A percentile compares a stretch with the other conserved stretches of the same genome.
Conservation (phyloP, 306 rosid species). For the Hippophae tibetana region DNA sequence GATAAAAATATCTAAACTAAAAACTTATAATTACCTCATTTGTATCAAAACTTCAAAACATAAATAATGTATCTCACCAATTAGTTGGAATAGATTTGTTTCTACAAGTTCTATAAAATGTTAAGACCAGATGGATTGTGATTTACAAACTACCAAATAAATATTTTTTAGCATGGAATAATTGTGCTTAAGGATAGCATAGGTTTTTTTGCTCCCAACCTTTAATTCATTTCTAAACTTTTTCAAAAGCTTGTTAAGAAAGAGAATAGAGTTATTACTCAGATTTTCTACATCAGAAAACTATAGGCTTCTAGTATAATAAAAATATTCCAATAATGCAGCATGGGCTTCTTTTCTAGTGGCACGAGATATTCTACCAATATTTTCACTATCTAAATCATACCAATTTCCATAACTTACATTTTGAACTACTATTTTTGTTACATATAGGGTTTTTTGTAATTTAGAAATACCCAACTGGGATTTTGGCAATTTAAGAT, state of each 20-base stretch:
- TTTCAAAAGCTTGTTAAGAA: too few relatives aligned
- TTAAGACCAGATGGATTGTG: conserved; percentile 55
- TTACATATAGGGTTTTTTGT: conserved; percentile 33
- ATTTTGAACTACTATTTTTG: conserved; percentile 13
- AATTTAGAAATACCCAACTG: conserved; percentile 12
- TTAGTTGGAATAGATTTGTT: conserved; percentile 21
- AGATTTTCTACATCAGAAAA: too few relatives aligned
- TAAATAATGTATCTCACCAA: neutral
- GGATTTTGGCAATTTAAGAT: conserved; percentile 4
- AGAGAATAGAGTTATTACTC: too few relatives aligned
- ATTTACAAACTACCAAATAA: conserved; percentile 34
- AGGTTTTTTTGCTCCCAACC: too few relatives aligned
- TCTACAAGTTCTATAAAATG: conserved; percentile 52
- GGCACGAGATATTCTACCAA: conserved; percentile 7
- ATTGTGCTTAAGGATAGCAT: conserved; percentile 33
- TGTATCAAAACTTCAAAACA: too few relatives aligned
- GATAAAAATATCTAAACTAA: neutral
- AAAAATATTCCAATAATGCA: conserved; percentile 22
- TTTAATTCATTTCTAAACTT: too few relatives aligned
- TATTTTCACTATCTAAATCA: conserved; percentile 1
- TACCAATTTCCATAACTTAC: neutral
- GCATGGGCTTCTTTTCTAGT: conserved; percentile 44
- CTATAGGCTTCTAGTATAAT: too few relatives aligned
- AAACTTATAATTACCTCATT: neutral
- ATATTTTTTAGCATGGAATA: conserved; percentile 37